A percentile compares a stretch with the other conserved stretches of the same genome.
Conservation (phyloP, 164 flowering plant species). For the Tetracentron sinense region DNA sequence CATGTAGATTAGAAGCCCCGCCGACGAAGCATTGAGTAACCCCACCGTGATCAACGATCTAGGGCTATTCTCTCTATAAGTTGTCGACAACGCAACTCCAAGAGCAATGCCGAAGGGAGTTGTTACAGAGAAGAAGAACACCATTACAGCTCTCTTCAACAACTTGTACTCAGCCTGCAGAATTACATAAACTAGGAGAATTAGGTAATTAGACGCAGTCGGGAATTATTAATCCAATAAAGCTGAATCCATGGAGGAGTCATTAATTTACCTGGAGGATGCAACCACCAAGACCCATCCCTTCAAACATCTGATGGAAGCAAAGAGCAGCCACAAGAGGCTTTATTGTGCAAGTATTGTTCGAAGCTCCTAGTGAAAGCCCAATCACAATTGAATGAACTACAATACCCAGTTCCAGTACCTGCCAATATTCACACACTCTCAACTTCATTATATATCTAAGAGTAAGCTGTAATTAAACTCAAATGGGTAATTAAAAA, state of each 20-base stretch:
- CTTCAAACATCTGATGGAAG: conserved; percentile 40
- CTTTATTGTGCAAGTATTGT: conserved; percentile 30
- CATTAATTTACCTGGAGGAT: conserved; percentile 21
- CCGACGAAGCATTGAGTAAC: conserved; percentile 40
- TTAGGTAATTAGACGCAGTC: no score
- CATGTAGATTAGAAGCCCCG: conserved; percentile 46
- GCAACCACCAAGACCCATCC: conserved; percentile 41
- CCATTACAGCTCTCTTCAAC: conserved; percentile 38
- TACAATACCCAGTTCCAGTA: conserved; percentile 29
- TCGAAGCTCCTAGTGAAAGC: conserved; percentile 27
- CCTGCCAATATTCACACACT: no score
- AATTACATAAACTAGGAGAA: no score
- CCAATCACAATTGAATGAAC: conserved; percentile 37
- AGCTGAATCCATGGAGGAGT: not conserved
- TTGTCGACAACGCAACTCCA: conserved; percentile 41
- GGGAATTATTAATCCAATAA: not conserved
- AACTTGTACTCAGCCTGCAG: conserved; percentile 39
- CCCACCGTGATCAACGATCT: conserved; percentile 44
- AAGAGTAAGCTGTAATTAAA: no score
- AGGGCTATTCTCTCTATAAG: conserved; percentile 42
- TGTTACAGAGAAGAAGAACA: conserved; percentile 50
- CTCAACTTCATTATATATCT: no score
- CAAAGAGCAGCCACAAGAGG: conserved; percentile 35
- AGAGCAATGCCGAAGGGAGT: conserved; percentile 49
- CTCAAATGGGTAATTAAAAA: not conserved